Evolutionary conservation across 805 yeast genomes (phyloP).

Genomic region (Ogataea trehaloabstinens): DNA sequence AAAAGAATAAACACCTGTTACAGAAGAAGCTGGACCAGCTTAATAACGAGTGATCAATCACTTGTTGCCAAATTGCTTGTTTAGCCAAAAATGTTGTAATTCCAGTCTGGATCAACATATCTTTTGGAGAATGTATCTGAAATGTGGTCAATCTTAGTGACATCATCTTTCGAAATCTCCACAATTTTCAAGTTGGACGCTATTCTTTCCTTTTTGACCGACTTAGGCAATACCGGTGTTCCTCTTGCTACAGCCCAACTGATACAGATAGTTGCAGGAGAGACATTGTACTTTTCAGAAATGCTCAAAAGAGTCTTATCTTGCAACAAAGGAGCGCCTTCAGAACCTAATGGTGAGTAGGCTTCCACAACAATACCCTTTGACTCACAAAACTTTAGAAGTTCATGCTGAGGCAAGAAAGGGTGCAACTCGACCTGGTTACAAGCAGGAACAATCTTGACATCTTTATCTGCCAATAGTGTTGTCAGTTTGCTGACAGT

Average conservation of each 20-base stretch:
- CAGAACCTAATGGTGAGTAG: constrained; percentile 74
- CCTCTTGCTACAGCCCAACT: constrained; percentile 61
- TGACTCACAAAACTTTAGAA: constrained; percentile 49
- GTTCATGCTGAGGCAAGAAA: constrained; percentile 61
- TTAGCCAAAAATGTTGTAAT: constrained; percentile 30
- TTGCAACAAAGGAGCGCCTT: constrained; percentile 50
- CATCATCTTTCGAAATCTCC: constrained; percentile 36
- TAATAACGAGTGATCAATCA: constrained; percentile 2
- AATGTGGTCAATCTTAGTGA: constrained; percentile 30
- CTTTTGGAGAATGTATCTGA: constrained; percentile 32
- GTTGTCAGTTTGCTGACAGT: constrained; percentile 51
- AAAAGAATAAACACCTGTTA: constrained; percentile 48
- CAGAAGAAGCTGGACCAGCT: constrained; percentile 29
- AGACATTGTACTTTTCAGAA: constrained; percentile 42
- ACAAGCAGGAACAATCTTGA: constrained; percentile 59
- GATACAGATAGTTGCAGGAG: constrained; percentile 51
- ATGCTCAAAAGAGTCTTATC: constrained; percentile 42
- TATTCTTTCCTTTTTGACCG: constrained; percentile 32
- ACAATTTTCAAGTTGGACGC: constrained; percentile 36
- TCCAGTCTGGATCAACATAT: constrained; percentile 38
- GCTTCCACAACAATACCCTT: constrained; percentile 66
- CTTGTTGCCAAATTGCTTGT: neutral
- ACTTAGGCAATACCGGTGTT: constrained; percentile 39
- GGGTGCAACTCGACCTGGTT: constrained; percentile 82
- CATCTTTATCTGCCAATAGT: constrained; percentile 46